These are phyloP conservation scores for Hygrophorus pudorinus DNA, from an alignment of 768 basidiomycete genomes.

Conservation along the genomic window DNA sequence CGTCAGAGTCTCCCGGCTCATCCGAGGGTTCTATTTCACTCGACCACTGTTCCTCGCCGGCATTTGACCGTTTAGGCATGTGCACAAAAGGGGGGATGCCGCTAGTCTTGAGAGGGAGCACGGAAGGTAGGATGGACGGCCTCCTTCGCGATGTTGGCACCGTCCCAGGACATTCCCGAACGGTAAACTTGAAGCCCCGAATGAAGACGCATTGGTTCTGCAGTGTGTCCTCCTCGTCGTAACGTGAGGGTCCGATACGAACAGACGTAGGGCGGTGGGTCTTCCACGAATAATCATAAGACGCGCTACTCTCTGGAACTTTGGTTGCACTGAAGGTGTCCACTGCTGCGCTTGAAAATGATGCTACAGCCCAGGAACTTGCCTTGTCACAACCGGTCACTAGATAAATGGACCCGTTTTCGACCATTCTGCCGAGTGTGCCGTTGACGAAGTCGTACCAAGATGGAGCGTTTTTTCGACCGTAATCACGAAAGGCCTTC, in stretches of 20 bases:
- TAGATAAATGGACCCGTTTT: constrained; percentile 18
- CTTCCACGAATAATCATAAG: constrained; percentile 5
- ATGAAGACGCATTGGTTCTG: constrained; percentile 14
- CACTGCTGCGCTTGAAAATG: constrained; percentile 2
- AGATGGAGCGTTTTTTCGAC: constrained; percentile 1
- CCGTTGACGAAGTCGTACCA: constrained; percentile 11
- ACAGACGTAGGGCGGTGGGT: not conserved
- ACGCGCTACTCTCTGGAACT: not conserved
- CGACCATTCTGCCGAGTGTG: constrained; percentile 6
- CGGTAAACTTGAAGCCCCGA: constrained; percentile 4
- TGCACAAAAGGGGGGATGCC: not conserved
- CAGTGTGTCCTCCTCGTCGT: not conserved
- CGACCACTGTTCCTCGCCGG: no score
- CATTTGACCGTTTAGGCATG: no score
- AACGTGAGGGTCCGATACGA: not conserved
- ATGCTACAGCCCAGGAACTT: constrained; percentile 16
- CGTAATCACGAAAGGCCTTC: constrained; percentile 8
- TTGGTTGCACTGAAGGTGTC: not conserved
- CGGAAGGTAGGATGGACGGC: not conserved
- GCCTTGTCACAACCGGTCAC: constrained; percentile 18
- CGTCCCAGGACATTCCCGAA: not conserved
- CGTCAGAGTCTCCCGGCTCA: no score
- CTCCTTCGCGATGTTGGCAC: not conserved
- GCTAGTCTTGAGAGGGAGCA: not conserved
- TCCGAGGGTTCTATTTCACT: not conserved